A percentile compares a stretch with the other conserved stretches of the same genome.
Evolutionary conservation across 345 rosid genomes (phyloP).

Genomic region (Salix exigua): DNA sequence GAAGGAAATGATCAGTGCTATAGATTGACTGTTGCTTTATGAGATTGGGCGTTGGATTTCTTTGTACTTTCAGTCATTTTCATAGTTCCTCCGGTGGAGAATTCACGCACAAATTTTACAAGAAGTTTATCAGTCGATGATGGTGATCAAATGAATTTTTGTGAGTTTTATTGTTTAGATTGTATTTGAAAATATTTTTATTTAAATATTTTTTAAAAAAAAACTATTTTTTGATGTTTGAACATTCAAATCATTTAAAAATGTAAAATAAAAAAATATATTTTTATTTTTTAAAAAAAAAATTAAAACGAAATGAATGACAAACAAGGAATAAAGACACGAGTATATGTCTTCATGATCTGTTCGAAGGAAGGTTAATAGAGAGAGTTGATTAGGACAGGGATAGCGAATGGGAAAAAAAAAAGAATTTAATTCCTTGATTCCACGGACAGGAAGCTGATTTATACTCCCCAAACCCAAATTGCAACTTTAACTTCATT

Average conservation of each 20-base stretch:
- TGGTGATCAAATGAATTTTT: background rate
- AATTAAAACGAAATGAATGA: no score
- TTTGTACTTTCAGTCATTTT: background rate
- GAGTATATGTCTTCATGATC: background rate
- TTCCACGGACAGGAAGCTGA: background rate
- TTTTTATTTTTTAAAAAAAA: no score
- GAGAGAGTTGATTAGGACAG: background rate
- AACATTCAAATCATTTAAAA: no score
- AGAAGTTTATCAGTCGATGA: background rate
- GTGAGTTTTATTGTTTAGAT: no score
- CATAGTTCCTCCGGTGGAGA: background rate
- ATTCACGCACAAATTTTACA: background rate
- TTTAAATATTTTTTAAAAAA: no score
- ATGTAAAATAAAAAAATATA: no score
- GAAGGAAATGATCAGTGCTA: background rate
- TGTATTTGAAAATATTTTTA: no score
- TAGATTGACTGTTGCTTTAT: background rate
- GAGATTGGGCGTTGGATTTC: background rate
- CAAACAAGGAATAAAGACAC: no score
- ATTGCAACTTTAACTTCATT: no score
- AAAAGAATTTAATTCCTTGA: background rate
- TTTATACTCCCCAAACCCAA: background rate
- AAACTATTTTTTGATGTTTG: no score
- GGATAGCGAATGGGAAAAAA: background rate
- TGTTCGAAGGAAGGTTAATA: background rate